phyloP scores from a whole-genome alignment of 2,329 filamentous ascomycete species.

The Elsinoe batatas region DNA sequence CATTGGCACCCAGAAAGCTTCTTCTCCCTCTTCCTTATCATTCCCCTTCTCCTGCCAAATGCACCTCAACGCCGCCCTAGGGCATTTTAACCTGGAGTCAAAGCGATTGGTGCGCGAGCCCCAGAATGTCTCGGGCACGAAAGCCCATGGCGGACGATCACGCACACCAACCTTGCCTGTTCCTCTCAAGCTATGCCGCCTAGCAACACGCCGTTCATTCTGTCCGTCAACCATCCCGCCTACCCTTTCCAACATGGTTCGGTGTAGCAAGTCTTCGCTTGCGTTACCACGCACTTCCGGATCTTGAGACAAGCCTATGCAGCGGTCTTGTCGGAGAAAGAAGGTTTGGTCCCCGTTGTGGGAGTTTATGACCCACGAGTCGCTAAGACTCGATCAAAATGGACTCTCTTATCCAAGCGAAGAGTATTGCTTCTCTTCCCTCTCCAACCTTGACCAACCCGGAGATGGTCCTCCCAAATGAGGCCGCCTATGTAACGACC shows the following conservation, averaged over 20 bases:
- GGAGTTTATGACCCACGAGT: background rate
- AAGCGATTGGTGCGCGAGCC: slow-evolving; percentile 6
- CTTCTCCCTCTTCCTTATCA: background rate
- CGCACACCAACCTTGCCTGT: slow-evolving; percentile 1
- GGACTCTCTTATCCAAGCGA: background rate
- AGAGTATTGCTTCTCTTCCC: slow-evolving; percentile 37
- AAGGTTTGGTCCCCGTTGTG: background rate
- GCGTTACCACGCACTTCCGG: background rate
- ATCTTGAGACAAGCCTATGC: background rate
- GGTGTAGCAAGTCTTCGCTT: slow-evolving; percentile 4
- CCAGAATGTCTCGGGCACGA: slow-evolving; percentile 1
- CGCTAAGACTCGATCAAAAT: slow-evolving; percentile 1
- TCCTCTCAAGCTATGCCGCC: slow-evolving; percentile 6
- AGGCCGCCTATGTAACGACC: slow-evolving; percentile 12
- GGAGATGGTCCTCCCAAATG: slow-evolving; percentile 84
- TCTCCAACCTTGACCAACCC: slow-evolving; percentile 87
- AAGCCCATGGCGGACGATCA: slow-evolving; percentile 1
- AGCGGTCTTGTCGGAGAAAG: background rate
- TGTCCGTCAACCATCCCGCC: background rate
- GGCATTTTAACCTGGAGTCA: background rate
- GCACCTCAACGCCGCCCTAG: background rate
- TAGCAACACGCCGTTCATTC: slow-evolving; percentile 8
- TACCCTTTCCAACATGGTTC: background rate
- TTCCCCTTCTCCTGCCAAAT: slow-evolving; percentile 1
- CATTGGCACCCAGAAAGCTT: no score